Evolutionary conservation across 768 basidiomycete species (phyloP).

Genomic region (Serendipita vermifera): DNA sequence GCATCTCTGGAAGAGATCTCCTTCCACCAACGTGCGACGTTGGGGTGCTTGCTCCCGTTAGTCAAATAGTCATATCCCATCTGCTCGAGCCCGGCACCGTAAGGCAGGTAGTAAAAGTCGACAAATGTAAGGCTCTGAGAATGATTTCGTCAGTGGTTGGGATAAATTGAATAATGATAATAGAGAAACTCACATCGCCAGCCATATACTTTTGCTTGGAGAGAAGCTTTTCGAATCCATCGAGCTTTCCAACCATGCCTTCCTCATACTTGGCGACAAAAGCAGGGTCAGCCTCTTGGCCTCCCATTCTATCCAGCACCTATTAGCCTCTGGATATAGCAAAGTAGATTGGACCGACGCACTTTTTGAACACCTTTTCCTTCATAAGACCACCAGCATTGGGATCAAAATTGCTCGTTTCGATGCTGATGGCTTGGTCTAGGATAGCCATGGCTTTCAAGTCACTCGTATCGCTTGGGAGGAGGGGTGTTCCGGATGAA

Average conservation of each 20-base stretch:
- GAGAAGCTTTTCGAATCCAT: slow-evolving; percentile 44
- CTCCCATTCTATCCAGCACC: neutral
- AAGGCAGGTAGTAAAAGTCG: slow-evolving; percentile 46
- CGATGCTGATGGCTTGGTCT: slow-evolving; percentile 34
- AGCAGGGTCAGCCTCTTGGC: slow-evolving; percentile 5
- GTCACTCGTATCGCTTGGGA: slow-evolving; percentile 34
- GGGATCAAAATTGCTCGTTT: slow-evolving; percentile 40
- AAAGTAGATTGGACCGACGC: slow-evolving; percentile 14
- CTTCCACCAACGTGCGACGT: slow-evolving; percentile 35
- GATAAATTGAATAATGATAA: too few relatives aligned
- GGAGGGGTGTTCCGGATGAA: slow-evolving; percentile 30
- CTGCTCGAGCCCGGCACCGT: slow-evolving; percentile 20
- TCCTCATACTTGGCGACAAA: slow-evolving; percentile 12
- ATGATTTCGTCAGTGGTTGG: too few relatives aligned
- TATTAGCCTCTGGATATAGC: neutral
- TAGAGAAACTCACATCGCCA: slow-evolving; percentile 33
- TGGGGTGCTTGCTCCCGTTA: slow-evolving; percentile 6
- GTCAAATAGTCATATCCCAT: slow-evolving; percentile 4
- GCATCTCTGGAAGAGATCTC: slow-evolving; percentile 34
- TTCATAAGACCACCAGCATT: slow-evolving; percentile 29
- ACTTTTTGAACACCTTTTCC: slow-evolving; percentile 45
- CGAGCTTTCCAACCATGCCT: slow-evolving; percentile 31
- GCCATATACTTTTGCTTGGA: slow-evolving; percentile 39
- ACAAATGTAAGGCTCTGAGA: slow-evolving; percentile 38
- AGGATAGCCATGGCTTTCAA: slow-evolving; percentile 30